phyloP scores from a whole-genome alignment of 1,284 basidiomycete species.

The Ganoderma lucidum region DNA sequence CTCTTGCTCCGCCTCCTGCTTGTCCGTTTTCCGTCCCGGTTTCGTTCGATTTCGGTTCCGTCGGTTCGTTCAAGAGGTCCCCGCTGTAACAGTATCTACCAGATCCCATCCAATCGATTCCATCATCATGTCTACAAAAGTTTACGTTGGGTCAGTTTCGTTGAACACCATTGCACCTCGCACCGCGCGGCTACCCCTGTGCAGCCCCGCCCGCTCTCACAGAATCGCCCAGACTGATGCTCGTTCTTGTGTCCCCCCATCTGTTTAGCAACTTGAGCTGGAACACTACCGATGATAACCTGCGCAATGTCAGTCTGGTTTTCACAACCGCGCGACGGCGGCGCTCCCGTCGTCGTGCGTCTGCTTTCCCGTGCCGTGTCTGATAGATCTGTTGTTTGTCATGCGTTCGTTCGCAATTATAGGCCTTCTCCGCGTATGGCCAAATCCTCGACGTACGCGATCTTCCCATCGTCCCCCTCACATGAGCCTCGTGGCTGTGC shows the following conservation, averaged over 20 bases:
- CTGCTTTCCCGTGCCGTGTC: conserved; percentile 40
- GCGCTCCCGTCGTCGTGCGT: conserved; percentile 42
- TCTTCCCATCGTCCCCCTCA: conserved; percentile 32
- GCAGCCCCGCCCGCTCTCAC: conserved; percentile 16
- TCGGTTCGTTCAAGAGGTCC: conserved; percentile 55
- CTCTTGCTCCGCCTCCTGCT: conserved; percentile 39
- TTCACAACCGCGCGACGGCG: conserved; percentile 44
- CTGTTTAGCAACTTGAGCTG: conserved; percentile 86
- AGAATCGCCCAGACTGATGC: conserved; percentile 43
- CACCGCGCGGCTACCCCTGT: conserved; percentile 25
- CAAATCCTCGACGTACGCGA: conserved; percentile 80
- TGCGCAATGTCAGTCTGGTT: conserved; percentile 82
- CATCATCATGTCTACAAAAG: conserved; percentile 73
- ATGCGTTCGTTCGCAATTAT: conserved; percentile 41
- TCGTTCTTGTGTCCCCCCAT: conserved; percentile 27
- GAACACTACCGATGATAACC: conserved; percentile 93
- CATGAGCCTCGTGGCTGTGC: conserved; percentile 32
- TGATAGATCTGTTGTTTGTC: conserved; percentile 37
- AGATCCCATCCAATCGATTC: conserved; percentile 37
- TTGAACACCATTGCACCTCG: conserved; percentile 29
- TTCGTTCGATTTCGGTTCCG: conserved; percentile 46
- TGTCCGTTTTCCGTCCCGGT: conserved; percentile 43
- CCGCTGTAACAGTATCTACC: conserved; percentile 54
- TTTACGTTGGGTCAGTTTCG: conserved; percentile 85
- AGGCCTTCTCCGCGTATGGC: conserved; percentile 79